Evolutionary conservation across 352 stramenopile genomes (phyloP), one percentile per base, ranked within the genome.

Genomic region (Phytophthora sp.): DNA sequence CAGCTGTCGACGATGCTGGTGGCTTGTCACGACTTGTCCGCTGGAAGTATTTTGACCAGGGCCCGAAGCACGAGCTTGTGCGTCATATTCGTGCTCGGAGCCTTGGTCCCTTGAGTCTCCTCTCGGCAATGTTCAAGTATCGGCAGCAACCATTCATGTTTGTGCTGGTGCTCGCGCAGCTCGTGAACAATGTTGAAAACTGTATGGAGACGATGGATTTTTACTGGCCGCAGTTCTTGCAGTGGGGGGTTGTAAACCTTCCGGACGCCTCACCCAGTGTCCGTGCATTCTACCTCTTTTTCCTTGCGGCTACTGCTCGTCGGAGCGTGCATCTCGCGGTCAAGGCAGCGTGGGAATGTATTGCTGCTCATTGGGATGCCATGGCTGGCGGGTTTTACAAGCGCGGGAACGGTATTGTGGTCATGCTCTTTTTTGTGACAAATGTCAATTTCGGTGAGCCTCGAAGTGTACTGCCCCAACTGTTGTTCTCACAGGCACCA

Each of bases 91-190:
- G 79, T 23, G 69, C 64, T 57, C 67, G 67, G 30, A 70, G 64
- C 7, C 63, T 89, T 27, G 82, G 82, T 0, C 76, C 76, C 2
- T 61, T 88, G 35, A 85, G 71, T 54, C 54, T 90, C 31, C 69
- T 90, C 13, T 79, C 79, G 0, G 80, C 78, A 27, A 82, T 90
- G 74, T 88, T 78, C 60, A 86, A 84, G 65, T 90, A 89, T 62
- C 63, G 56, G n/a, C 73, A 88, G 53, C 77, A 87, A 18, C 82
- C 82, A 2, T 89, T 88, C 57, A 86, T 90, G 76, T 87, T 89
- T 39, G 69, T 89, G 18, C 64, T 88, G 26, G 76, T 84, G n/a
- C 66, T 90, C 20, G 80, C 80, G 2, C 82, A 90, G 51, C 57
- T 89, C 21, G 69, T 87, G 27, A 71, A 86, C 54, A 81, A 80